Base-by-base conservation (phyloP, 768 basidiomycete species). In the Pleurotus cornucopiae region DNA sequence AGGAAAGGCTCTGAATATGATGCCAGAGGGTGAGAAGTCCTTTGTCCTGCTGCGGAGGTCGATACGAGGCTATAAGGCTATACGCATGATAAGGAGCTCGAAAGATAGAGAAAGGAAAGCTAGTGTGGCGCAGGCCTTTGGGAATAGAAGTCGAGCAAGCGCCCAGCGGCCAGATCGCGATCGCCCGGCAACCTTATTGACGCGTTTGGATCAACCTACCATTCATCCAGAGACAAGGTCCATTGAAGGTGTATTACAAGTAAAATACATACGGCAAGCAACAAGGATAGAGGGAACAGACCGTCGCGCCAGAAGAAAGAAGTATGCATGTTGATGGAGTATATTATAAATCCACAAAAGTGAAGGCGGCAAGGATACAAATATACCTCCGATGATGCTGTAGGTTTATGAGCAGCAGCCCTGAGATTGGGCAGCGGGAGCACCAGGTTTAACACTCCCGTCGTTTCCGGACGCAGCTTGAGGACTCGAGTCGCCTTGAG, bases 401-500 rank as follows among this genome's bases (percentile, higher is more conserved):
- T n/a, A 7, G 14, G 38, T 41, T 53, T 53, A 53, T 41, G 51
- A 53, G 20, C 51, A 53, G 51, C 51, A 53, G n/a, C 51, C 51
- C 13, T 39, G 51, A 40, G 73, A 59, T 62, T 76, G 76, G 40
- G 73, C 63, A 46, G 76, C 64, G 40, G 85, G 82, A 63, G 85
- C 84, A 64, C 82, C 84, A 60, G 88, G 85, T 60, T 80, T 81
- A 45, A 89, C 81, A 16, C 86, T 80, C 37, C 83, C 85, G 40
- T 82, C 78, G 13, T 73, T 63, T n/a, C 73, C 64, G 34, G 76
- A 62, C 14, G 71, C 69, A 34, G 71, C 74, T 26, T 66, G 55
- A 12, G 78, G 67, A 40, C 73, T 75, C 20, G 76, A 76, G 46
- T 90, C 89, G 20, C 82, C 86, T 72, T 92, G 89, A 11, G 94